Percentiles rank a stretch among this genome's conserved stretches.
Conservation (phyloP, 2,329 filamentous ascomycete genomes). For the Diaporthe caulivora region DNA sequence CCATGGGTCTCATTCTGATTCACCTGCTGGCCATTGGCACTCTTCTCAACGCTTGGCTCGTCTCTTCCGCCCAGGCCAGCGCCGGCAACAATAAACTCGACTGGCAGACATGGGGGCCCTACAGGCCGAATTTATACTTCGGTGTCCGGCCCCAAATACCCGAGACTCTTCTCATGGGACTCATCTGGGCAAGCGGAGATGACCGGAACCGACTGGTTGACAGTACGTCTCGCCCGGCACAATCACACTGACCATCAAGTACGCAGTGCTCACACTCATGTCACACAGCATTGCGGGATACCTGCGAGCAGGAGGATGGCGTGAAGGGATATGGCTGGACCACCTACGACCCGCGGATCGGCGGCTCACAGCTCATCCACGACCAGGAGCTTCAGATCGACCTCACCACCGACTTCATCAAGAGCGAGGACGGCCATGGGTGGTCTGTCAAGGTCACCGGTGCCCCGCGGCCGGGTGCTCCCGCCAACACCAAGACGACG, state of each 20-base stretch:
- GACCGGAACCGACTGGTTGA: slow-evolving; percentile 40
- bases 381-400: slow-evolving; percentile 75
- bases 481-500: slow-evolving; percentile 62
- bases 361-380: slow-evolving; percentile 74
- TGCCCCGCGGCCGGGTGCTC: slow-evolving; percentile 67
- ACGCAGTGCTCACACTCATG: slow-evolving; percentile 17
- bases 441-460: slow-evolving; percentile 77
- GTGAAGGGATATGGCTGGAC: slow-evolving; percentile 81
- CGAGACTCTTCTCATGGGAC: slow-evolving; percentile 80
- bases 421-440: slow-evolving; percentile 73
- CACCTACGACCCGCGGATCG: slow-evolving; percentile 75
- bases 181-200: slow-evolving; percentile 88
- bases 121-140: slow-evolving; percentile 94
- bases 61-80: neutral
- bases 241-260: neutral
- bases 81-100: neutral
- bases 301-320: slow-evolving; percentile 76
- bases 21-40: slow-evolving; percentile 22
- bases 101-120: slow-evolving; percentile 79
- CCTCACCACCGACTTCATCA: slow-evolving; percentile 78
- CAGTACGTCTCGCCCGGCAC: slow-evolving; percentile 30
- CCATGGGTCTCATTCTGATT: slow-evolving; percentile 19
- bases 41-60: slow-evolving; percentile 21
- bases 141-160: slow-evolving; percentile 86
- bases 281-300: slow-evolving; percentile 70